These are phyloP conservation scores for Yamadazyma siamensis DNA, from an alignment of 1,139 yeast species.

Conservation along the genomic window DNA sequence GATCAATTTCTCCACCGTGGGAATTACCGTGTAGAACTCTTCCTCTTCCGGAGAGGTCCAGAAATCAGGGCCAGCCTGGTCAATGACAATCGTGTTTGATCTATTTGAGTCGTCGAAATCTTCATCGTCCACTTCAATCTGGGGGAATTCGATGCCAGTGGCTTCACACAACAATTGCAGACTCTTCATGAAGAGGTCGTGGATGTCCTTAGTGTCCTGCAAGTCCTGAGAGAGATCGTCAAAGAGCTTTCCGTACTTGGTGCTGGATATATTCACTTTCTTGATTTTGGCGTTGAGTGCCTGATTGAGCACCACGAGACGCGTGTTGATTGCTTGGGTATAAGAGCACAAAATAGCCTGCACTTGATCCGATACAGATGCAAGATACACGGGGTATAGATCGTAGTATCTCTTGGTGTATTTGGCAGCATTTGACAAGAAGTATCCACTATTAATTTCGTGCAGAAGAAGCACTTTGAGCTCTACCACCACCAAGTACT, in stretches of 20 bases:
- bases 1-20: no score
- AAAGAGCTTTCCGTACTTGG: slow-evolving; percentile 61
- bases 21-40: slow-evolving; percentile 52
- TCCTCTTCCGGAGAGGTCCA: slow-evolving; percentile 71
- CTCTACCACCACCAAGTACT: slow-evolving; percentile 45
- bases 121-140: slow-evolving; percentile 18
- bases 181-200: slow-evolving; percentile 45
- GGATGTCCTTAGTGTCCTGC: slow-evolving; percentile 32
- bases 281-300: slow-evolving; percentile 31
- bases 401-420: slow-evolving; percentile 49
- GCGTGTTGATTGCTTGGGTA: slow-evolving; percentile 40
- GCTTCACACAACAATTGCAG: slow-evolving; percentile 45
- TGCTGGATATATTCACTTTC: slow-evolving; percentile 51
- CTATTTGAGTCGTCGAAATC: slow-evolving; percentile 13
- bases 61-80: slow-evolving; percentile 19
- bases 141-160: slow-evolving; percentile 31
- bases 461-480: slow-evolving; percentile 54
- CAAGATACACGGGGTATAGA: slow-evolving; percentile 8
- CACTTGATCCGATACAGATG: slow-evolving; percentile 14
- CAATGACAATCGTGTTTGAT: slow-evolving; percentile 21
- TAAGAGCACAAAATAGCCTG: slow-evolving; percentile 44
- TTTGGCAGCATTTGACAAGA: slow-evolving; percentile 45
- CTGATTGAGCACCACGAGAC: slow-evolving; percentile 32
- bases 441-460: slow-evolving; percentile 45
- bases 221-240: slow-evolving; percentile 50